Conservation (phyloP, 202 grass and related monocot genomes). For the Elaeis oleifera region DNA sequence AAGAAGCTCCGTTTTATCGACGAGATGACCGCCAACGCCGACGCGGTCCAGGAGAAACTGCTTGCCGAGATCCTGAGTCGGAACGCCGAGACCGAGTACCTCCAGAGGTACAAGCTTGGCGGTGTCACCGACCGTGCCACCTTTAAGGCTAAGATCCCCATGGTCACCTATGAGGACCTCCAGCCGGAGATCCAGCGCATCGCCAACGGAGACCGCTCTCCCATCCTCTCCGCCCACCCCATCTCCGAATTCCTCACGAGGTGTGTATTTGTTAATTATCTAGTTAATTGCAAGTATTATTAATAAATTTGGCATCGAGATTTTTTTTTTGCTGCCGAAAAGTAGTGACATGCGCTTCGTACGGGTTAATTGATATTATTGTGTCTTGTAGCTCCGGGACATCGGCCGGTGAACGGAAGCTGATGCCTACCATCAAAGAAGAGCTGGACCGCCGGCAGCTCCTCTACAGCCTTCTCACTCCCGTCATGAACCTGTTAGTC, state of each 20-base stretch:
- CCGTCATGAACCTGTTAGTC: constrained; percentile 9
- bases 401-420: constrained; percentile 7
- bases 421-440: constrained; percentile 8
- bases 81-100: constrained; percentile 80
- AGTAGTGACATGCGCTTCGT: too few species aligned
- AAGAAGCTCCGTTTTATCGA: constrained; percentile 90
- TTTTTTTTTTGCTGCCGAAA: not conserved
- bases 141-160: constrained; percentile 73
- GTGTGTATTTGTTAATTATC: constrained; percentile 14
- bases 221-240: constrained; percentile 67
- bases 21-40: constrained; percentile 58
- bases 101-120: constrained; percentile 42
- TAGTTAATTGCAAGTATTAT: constrained; percentile 2
- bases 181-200: constrained; percentile 92
- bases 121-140: constrained; percentile 45
- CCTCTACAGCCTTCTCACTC: constrained; percentile 9
- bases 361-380: not conserved
- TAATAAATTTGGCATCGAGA: not conserved
- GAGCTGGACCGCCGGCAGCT: constrained; percentile 11
- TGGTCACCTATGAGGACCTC: constrained; percentile 86
- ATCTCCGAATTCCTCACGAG: constrained; percentile 99
- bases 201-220: constrained; percentile 65
- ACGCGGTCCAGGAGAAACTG: constrained; percentile 70
- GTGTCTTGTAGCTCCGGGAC: not conserved
- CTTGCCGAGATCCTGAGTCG: constrained; percentile 63